Base-by-base conservation (phyloP, 768 basidiomycete species). In the Coprinopsis cinerea region DNA sequence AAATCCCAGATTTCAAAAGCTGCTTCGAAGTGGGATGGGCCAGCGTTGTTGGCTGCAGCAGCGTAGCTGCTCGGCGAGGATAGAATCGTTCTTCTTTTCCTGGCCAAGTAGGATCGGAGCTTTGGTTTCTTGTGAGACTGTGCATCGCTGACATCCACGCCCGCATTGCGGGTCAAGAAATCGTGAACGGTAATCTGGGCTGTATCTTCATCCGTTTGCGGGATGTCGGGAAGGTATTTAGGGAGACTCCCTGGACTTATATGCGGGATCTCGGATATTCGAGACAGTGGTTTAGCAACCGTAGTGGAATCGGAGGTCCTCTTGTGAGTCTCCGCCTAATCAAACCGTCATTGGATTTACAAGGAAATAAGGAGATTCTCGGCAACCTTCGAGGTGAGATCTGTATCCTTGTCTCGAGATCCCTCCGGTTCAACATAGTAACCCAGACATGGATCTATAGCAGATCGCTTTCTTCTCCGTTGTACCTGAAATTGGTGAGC, bases 371-470 rank as follows among this genome's bases (percentile, higher is more conserved):
- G n/a, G n/a, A n/a, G n/a, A n/a, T n/a, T n/a, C n/a, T n/a, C n/a
- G n/a, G n/a, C n/a, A n/a, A n/a, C n/a, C n/a, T n/a, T n/a, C n/a
- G n/a, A n/a, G n/a, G n/a, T n/a, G n/a, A n/a, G n/a, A n/a, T n/a
- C n/a, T n/a, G n/a, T n/a, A n/a, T n/a, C n/a, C n/a, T n/a, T 34
- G 30, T 34, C 30, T 34, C 30, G 9, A 34, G 30, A 34, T n/a
- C 30, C 30, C 30, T 9, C 9, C 17, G 41, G 25, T 10, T 43
- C 23, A 9, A 7, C 41, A 52, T 70, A 72, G 51, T 68, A 71
- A 2, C 71, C 68, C 15, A 70, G 60, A 45, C 69, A 71, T 18
- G 70, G 68, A 52, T 72, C 70, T 28, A 70, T 53, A 17, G 69
- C 66, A 14, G 56, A 54, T 24, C 64, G 60, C 34, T 57, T 64